Base-by-base conservation (phyloP, 2,329 filamentous ascomycete genomes). In the Calonectria multiphialidica region DNA sequence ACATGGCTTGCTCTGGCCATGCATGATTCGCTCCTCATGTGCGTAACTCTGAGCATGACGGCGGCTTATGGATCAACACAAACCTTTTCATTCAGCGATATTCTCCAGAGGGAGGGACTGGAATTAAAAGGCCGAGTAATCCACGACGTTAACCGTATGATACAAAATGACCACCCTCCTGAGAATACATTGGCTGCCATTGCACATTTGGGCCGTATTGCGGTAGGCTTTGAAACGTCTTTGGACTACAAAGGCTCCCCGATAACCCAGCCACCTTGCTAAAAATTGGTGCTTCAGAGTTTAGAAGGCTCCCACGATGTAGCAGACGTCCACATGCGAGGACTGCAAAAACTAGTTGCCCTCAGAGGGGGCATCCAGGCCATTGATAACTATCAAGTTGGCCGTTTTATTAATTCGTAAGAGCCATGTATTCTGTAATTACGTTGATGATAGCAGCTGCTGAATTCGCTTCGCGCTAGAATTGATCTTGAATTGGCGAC, bases 331-430 rank as follows among this genome's bases (percentile, higher is more conserved):
- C 57, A 69, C 16, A 10, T 69, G 3, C 45, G 18, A 5, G 57
- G 57, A 23, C 47, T 69, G 9, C 45, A 57, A 5, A 47, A 49
- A 7, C 28, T 69, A 15, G 35, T 69, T 30, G 5, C 57, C 28
- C 47, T 45, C 2, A 44, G 21, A 57, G 66, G 47, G 55, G 66
- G 66, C 15, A 69, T 69, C 16, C 12, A 30, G 18, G 21, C 45
- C 16, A 63, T 69, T 10, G 37, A 64, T 37, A 57, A 4, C 9
- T 69, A 69, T 12, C 57, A 69, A 30, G 57, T 69, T 23, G 47
- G 66, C 6, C 57, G 47, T 3, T 64, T 69, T 37, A 64, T 69
- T n/a, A 69, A 69, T 35, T 55, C 25, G 66, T 69, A 64, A 44
- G 66, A 25, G 9, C 30, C 42, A 18, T 25, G 28, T 30, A 5